phyloP scores from a whole-genome alignment of 768 basidiomycete genomes.

The Flagelloscypha sp. region DNA sequence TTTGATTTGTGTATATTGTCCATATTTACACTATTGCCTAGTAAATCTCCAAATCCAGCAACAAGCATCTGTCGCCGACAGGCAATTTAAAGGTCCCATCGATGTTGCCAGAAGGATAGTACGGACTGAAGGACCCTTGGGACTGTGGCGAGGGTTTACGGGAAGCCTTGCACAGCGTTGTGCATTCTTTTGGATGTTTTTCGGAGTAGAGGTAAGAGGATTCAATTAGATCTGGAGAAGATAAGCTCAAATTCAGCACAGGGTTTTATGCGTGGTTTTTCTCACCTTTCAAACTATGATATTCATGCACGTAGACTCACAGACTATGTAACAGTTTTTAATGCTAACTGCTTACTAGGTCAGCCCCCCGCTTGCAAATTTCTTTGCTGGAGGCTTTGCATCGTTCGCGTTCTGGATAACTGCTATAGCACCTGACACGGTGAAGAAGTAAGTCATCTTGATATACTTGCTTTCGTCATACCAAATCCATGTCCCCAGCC shows the following conservation, averaged over 20 bases:
- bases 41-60: slow-evolving; percentile 65
- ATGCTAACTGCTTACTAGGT: slow-evolving; percentile 29
- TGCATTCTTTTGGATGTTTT: slow-evolving; percentile 77
- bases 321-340: background rate
- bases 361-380: slow-evolving; percentile 52
- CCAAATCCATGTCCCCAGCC: slow-evolving; percentile 27
- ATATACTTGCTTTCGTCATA: slow-evolving; percentile 5
- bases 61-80: slow-evolving; percentile 39
- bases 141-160: slow-evolving; percentile 70
- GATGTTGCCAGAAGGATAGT: slow-evolving; percentile 61
- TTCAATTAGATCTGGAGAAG: slow-evolving; percentile 4
- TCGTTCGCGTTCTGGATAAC: slow-evolving; percentile 60
- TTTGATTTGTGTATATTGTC: slow-evolving; percentile 5
- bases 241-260: slow-evolving; percentile 20
- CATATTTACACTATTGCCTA: slow-evolving; percentile 14
- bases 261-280: slow-evolving; percentile 55
- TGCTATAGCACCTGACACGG: slow-evolving; percentile 70
- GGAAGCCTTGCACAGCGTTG: slow-evolving; percentile 66
- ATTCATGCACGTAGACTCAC: too few relatives aligned
- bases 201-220: slow-evolving; percentile 49
- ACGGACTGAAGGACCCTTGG: slow-evolving; percentile 48
- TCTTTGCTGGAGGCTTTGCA: slow-evolving; percentile 55
- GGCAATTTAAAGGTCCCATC: slow-evolving; percentile 57
- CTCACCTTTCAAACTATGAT: too few relatives aligned
- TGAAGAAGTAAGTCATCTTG: slow-evolving; percentile 58